Evolutionary conservation across 768 basidiomycete species (phyloP).

Genomic region (Boletus barrowsii): DNA sequence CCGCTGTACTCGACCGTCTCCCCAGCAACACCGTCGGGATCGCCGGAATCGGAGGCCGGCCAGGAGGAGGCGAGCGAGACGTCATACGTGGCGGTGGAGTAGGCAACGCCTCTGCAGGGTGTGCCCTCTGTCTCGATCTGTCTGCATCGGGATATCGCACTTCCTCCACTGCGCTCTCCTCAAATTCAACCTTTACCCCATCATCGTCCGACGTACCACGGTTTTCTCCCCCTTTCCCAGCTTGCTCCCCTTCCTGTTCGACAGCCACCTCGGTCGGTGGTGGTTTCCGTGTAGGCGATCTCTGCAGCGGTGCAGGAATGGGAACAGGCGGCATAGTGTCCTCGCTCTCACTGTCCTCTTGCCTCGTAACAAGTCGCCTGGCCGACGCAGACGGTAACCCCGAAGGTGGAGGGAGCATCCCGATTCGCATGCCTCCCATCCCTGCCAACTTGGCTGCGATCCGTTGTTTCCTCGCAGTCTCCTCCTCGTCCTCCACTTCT

Average conservation of each 20-base stretch:
- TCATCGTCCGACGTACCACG: constrained; percentile 52
- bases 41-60: constrained; percentile 37
- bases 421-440: constrained; percentile 57
- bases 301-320: constrained; percentile 31
- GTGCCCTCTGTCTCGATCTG: too few species aligned
- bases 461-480: constrained; percentile 50
- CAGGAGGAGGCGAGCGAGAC: constrained; percentile 32
- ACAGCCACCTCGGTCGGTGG: constrained; percentile 11
- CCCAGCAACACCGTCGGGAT: constrained; percentile 31
- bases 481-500: constrained; percentile 57
- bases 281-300: constrained; percentile 31
- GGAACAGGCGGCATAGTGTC: constrained; percentile 26
- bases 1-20: constrained; percentile 39
- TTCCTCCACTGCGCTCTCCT: constrained; percentile 74
- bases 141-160: constrained; percentile 54
- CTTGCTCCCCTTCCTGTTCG: constrained; percentile 17
- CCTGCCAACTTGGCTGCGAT: constrained; percentile 53
- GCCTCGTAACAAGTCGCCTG: constrained; percentile 14
- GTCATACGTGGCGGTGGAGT: constrained; percentile 46
- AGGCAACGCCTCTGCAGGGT: constrained; percentile 34
- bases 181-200: constrained; percentile 56
- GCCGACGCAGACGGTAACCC: constrained; percentile 15
- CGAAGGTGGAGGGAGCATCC: constrained; percentile 43
- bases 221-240: constrained; percentile 48
- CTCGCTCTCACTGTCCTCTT: constrained; percentile 32